Base-by-base conservation (phyloP, 116 monocot genomes). In the Cymodocea nodosa region DNA sequence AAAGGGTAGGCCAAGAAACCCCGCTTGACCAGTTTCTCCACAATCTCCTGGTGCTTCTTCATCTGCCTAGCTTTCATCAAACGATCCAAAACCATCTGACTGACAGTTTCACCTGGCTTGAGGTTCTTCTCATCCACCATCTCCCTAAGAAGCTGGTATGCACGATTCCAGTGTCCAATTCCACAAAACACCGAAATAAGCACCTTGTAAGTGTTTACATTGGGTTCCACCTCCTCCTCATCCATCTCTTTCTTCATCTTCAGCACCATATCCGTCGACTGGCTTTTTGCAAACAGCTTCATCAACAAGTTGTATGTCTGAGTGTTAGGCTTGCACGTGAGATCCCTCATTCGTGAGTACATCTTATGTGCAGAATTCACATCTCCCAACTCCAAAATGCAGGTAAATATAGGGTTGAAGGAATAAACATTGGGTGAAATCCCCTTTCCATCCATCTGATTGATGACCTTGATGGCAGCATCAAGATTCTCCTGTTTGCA, bases 221-320 rank as follows among this genome's bases (percentile, higher is more conserved):
- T 98, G 19, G 84, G 80, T 74, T 91, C 97, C 36, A 85, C 78
- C 9, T 80, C 85, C 40, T 87, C 82, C 57, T 71, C 74, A 25
- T 85, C 95, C 95, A 97, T 97, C 78, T 90, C 85, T 64, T 68
- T 85, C 81, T 85, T 97, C 75, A 97, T 79, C 83, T 75, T 81
- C 64, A 97, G 51, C 71, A 97, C 81, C 95, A 97, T 97, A 50
- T 97, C 95, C 65, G 80, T 84, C 12, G 88, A 88, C 79, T 86
- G 81, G 51, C 73, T 78, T 58, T 82, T 72, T 66, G 74, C 76
- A 44, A 91, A 98, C 79, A 91, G 40, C 68, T 79, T 56, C 72
- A 98, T 78, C 9, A 98, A 59, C 56, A 84, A 50, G 62, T 98
- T 91, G 75, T 91, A 98, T 0, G 97, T 91, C 44, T 89, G 80